Percentiles rank a stretch among this genome's conserved stretches.
Evolutionary conservation across 2,329 filamentous ascomycete species (phyloP).

Genomic region (Pestalotiopsis sp.): DNA sequence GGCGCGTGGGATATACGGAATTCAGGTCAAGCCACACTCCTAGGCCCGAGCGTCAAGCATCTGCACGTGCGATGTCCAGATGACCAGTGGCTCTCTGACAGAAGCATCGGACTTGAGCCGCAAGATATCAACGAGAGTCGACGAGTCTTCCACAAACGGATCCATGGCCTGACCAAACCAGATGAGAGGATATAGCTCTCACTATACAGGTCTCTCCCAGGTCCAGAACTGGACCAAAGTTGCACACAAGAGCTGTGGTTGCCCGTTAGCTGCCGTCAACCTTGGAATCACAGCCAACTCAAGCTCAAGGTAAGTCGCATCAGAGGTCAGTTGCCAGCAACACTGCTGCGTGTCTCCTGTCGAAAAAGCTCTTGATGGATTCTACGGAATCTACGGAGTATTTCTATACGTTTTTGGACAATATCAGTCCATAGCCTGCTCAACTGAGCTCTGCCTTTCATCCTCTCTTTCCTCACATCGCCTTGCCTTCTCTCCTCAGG

Average conservation of each 20-base stretch:
- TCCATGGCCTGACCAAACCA: not conserved
- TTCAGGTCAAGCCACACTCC: not conserved
- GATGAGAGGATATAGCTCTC: not conserved
- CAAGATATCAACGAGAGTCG: not conserved
- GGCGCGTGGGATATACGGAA: not conserved
- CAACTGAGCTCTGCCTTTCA: conserved; percentile 1
- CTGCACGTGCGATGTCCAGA: not conserved
- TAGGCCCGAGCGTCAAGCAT: not conserved
- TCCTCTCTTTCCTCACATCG: not conserved
- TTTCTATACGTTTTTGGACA: not conserved
- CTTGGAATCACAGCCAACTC: not conserved
- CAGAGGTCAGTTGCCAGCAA: conserved; percentile 9
- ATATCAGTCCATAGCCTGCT: not conserved
- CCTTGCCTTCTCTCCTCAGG: conserved; percentile 12
- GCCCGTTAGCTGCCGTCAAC: conserved; percentile 10
- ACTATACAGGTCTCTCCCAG: too few species aligned
- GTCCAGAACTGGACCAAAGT: conserved; percentile 2
- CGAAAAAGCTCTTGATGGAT: not conserved
- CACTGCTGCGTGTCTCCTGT: not conserved
- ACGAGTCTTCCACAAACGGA: conserved; percentile 3
- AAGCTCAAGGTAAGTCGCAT: conserved; percentile 8
- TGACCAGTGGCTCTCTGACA: not conserved
- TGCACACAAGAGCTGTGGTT: conserved; percentile 9
- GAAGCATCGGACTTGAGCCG: conserved; percentile 1
- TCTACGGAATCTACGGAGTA: not conserved